Evolutionary conservation across 805 yeast genomes (phyloP).

Genomic region (Priceomyces fermenticarens): DNA sequence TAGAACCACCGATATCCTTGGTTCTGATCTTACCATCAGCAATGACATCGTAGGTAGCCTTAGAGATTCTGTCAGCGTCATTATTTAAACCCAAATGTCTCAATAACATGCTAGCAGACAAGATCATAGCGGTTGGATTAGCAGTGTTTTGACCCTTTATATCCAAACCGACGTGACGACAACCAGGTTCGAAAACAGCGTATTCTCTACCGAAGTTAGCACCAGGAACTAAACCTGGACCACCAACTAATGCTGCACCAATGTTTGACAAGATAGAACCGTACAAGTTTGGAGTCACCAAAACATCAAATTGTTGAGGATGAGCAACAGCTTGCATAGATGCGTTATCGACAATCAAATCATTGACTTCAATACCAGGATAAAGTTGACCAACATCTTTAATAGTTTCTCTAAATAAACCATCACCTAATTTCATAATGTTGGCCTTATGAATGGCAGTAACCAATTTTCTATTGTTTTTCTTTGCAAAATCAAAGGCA

Average conservation of each 20-base stretch:
- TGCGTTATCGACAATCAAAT: conserved; percentile 97
- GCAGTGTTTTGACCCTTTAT: conserved; percentile 93
- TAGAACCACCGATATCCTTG: conserved; percentile 85
- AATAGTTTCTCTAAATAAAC: conserved; percentile 92
- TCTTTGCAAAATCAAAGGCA: conserved; percentile 92
- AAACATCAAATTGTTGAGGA: conserved; percentile 97
- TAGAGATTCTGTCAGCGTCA: conserved; percentile 80
- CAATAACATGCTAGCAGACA: conserved; percentile 86
- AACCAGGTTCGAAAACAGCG: conserved; percentile 99
- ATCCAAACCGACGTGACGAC: conserved; percentile 98
- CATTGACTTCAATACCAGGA: conserved; percentile 79
- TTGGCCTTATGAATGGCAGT: conserved; percentile 99
- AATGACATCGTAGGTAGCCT: conserved; percentile 86
- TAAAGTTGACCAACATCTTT: conserved; percentile 80
- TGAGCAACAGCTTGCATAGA: conserved; percentile 98
- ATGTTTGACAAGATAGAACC: conserved; percentile 97
- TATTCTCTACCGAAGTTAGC: conserved; percentile 96
- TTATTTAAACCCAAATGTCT: conserved; percentile 90
- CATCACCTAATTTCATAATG: conserved; percentile 98
- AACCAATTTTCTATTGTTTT: conserved; percentile 86
- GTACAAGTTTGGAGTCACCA: conserved; percentile 97
- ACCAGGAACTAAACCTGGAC: conserved; percentile 98
- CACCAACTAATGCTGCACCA: conserved; percentile 96
- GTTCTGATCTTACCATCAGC: conserved; percentile 86
- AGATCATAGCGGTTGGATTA: conserved; percentile 96